Conservation (phyloP, 2,329 filamentous ascomycete species). For the Ophiocordyceps camponoti-floridani region DNA sequence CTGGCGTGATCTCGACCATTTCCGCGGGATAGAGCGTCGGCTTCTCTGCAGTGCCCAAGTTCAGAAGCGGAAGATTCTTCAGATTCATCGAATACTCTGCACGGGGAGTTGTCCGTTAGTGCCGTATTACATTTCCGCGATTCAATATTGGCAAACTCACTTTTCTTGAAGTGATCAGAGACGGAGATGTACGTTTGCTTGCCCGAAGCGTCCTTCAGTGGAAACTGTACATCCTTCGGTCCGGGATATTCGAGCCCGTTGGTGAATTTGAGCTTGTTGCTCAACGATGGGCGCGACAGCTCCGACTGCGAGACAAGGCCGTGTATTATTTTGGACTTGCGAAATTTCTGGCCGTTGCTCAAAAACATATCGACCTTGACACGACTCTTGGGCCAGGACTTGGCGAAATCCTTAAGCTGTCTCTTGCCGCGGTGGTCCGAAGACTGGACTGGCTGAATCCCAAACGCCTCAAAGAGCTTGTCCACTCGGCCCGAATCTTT, state of each 20-base stretch:
- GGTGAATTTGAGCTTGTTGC: conserved; percentile 8
- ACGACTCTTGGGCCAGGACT: conserved; percentile 19
- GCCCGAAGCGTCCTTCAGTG: conserved; percentile 8
- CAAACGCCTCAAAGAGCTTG: conserved; percentile 13
- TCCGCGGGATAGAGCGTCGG: conserved; percentile 52
- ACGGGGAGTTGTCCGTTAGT: too few species aligned
- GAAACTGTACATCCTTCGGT: conserved; percentile 15
- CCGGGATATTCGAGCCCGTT: conserved; percentile 12
- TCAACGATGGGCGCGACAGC: conserved; percentile 4
- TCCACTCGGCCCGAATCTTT: conserved; percentile 18
- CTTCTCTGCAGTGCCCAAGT: conserved; percentile 38
- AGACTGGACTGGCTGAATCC: conserved; percentile 3
- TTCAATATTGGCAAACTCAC: conserved; percentile 12
- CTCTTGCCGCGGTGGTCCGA: conserved; percentile 1
- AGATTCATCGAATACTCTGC: conserved; percentile 17
- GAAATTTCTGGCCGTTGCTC: conserved; percentile 7
- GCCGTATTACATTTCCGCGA: too few species aligned
- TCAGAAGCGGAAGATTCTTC: conserved; percentile 40
- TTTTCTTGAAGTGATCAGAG: conserved; percentile 23
- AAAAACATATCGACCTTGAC: conserved; percentile 13
- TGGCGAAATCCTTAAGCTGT: conserved; percentile 13
- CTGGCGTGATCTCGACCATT: conserved; percentile 41
- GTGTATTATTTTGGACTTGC: conserved; percentile 12
- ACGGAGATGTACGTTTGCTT: conserved; percentile 17
- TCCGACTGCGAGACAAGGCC: conserved; percentile 10